Conservation (phyloP, 148 eudicot genomes). For the Rhododendron henanense region DNA sequence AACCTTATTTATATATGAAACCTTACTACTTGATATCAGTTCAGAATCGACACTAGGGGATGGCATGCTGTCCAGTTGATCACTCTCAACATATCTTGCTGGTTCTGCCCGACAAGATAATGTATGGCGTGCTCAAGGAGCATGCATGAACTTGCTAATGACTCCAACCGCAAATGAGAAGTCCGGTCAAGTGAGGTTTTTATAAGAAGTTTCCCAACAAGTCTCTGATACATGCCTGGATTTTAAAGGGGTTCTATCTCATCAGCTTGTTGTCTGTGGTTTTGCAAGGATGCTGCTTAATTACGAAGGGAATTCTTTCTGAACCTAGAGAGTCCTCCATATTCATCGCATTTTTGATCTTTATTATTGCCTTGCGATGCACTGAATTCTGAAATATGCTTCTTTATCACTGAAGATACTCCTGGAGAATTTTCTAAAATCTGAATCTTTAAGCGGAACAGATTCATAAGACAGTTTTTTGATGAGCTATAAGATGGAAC, state of each 20-base stretch:
- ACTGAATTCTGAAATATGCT: constrained; percentile 3
- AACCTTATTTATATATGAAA: constrained; percentile 9
- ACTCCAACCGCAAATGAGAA: no score
- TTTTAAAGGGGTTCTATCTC: no score
- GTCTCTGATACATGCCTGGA: no score
- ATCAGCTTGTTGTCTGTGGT: no score
- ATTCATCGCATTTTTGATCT: constrained; percentile 1
- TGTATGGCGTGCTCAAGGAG: not conserved
- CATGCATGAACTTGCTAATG: no score
- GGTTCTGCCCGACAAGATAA: constrained; percentile 23
- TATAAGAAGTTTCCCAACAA: no score
- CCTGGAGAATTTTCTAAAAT: constrained; percentile 27
- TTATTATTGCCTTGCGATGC: constrained; percentile 8
- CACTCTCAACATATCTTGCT: constrained; percentile 22
- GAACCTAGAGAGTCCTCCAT: constrained; percentile 12
- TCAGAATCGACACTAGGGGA: constrained; percentile 23
- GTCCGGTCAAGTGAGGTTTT: not conserved
- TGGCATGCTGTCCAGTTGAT: constrained; percentile 22
- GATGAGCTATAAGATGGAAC: constrained; percentile 26
- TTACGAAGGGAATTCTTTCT: no score
- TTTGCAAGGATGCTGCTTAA: no score
- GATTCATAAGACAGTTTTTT: constrained; percentile 20
- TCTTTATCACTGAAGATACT: constrained; percentile 16
- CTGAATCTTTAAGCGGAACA: constrained; percentile 19
- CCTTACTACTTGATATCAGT: constrained; percentile 12